Percentiles rank a stretch among this genome's conserved stretches.
Evolutionary conservation across 345 rosid genomes (phyloP).

Genomic region (Tarenaya hassleriana): DNA sequence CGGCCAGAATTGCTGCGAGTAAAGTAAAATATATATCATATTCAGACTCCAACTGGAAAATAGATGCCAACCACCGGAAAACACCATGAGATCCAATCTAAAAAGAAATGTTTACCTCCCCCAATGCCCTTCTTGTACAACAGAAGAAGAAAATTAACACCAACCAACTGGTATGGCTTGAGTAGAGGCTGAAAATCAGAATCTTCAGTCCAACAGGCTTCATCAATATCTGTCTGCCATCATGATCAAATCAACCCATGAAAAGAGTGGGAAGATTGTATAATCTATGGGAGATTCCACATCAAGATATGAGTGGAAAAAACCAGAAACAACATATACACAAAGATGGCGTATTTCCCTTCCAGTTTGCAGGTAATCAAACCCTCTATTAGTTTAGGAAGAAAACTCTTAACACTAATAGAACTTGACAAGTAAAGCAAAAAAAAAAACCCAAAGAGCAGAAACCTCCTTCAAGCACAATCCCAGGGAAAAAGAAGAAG

Average conservation of each 20-base stretch:
- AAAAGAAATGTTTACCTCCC: constrained; percentile 54
- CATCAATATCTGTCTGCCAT: constrained; percentile 83
- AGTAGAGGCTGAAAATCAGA: constrained; percentile 79
- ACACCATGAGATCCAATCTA: neutral
- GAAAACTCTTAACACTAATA: no score
- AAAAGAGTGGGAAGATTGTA: neutral
- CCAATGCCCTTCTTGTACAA: constrained; percentile 73
- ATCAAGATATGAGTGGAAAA: no score
- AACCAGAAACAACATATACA: no score
- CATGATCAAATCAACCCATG: no score
- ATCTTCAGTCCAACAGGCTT: constrained; percentile 64
- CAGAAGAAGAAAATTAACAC: constrained; percentile 92
- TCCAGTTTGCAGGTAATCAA: no score
- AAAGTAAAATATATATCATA: constrained; percentile 21
- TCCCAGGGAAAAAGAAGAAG: neutral
- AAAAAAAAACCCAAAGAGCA: neutral
- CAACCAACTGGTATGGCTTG: constrained; percentile 91
- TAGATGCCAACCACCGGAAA: no score
- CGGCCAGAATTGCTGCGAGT: constrained; percentile 88
- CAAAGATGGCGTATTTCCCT: no score
- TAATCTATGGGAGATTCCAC: neutral
- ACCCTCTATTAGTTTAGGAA: no score
- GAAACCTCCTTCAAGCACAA: neutral
- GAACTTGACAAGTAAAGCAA: no score
- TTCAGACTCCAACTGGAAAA: neutral